phyloP scores from a whole-genome alignment of 495 filamentous ascomycete genomes.

The Podospora australis region DNA sequence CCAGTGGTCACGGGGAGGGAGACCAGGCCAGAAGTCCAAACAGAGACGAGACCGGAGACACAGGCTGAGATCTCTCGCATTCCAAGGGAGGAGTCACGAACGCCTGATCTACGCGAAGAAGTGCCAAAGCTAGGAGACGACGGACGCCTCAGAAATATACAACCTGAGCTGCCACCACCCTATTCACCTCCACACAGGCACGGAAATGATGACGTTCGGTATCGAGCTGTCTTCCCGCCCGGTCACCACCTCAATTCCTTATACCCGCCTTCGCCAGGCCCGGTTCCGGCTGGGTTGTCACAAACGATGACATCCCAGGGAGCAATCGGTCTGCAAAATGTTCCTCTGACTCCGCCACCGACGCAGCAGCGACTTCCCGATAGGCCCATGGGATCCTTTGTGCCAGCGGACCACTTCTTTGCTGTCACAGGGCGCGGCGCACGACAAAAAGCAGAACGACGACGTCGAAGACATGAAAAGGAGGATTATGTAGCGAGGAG shows the following conservation, averaged over 20 bases:
- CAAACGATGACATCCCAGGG: constrained; percentile 43
- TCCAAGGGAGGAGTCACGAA: constrained; percentile 22
- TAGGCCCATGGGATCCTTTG: constrained; percentile 29
- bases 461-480: constrained; percentile 54
- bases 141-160: too few species aligned
- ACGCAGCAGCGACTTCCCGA: constrained; percentile 24
- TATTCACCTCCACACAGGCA: constrained; percentile 34
- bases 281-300: constrained; percentile 33
- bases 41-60: constrained; percentile 12
- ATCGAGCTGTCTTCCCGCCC: constrained; percentile 35
- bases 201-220: constrained; percentile 24
- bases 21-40: constrained; percentile 8
- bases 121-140: constrained; percentile 11
- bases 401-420: constrained; percentile 31
- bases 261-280: constrained; percentile 40
- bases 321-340: constrained; percentile 34
- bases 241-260: constrained; percentile 27
- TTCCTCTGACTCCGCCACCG: constrained; percentile 32
- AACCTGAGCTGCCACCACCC: constrained; percentile 34
- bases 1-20: not conserved
- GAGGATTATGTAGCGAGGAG: constrained; percentile 53
- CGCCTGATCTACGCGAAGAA: not conserved
- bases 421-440: constrained; percentile 21
- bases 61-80: constrained; percentile 34
- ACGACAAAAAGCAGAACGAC: constrained; percentile 37